Conservation (phyloP, 805 yeast species). For the Candida silvicultrix region DNA sequence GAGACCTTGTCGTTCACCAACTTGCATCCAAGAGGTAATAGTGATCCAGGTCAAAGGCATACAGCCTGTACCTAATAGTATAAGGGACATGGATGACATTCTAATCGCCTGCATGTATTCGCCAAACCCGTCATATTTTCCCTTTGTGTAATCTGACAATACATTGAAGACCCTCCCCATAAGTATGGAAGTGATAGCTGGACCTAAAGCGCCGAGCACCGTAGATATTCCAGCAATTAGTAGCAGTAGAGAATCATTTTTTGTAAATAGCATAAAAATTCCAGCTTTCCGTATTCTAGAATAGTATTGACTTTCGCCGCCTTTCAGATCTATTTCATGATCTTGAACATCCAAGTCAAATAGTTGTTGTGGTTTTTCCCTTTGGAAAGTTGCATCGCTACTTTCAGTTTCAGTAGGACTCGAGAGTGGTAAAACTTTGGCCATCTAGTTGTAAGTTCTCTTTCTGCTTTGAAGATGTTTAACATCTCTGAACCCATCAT, state of each 20-base stretch:
- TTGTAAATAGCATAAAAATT: slow-evolving; percentile 18
- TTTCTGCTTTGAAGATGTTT: too few relatives aligned
- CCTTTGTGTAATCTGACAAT: slow-evolving; percentile 28
- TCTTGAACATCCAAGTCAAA: slow-evolving; percentile 1
- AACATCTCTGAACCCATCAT: too few relatives aligned
- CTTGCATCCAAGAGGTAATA: slow-evolving; percentile 52
- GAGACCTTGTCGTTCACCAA: slow-evolving; percentile 67
- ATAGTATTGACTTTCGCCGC: neutral
- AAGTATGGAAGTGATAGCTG: slow-evolving; percentile 57
- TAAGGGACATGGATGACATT: slow-evolving; percentile 32
- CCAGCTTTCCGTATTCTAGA: slow-evolving; percentile 10
- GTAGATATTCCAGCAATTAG: slow-evolving; percentile 32
- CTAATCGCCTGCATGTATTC: slow-evolving; percentile 33
- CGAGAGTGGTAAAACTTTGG: neutral
- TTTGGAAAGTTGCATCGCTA: neutral
- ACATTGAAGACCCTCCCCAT: slow-evolving; percentile 58
- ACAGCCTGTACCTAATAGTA: slow-evolving; percentile 41
- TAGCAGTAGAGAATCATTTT: slow-evolving; percentile 19
- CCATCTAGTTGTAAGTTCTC: too few relatives aligned
- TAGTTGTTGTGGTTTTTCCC: neutral
- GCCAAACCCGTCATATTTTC: slow-evolving; percentile 22
- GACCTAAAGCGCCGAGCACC: slow-evolving; percentile 44
- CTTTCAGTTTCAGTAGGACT: neutral
- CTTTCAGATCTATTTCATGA: neutral
- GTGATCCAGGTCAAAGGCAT: slow-evolving; percentile 45